Conservation (phyloP, 306 rosid genomes). For the Morella rubra region DNA sequence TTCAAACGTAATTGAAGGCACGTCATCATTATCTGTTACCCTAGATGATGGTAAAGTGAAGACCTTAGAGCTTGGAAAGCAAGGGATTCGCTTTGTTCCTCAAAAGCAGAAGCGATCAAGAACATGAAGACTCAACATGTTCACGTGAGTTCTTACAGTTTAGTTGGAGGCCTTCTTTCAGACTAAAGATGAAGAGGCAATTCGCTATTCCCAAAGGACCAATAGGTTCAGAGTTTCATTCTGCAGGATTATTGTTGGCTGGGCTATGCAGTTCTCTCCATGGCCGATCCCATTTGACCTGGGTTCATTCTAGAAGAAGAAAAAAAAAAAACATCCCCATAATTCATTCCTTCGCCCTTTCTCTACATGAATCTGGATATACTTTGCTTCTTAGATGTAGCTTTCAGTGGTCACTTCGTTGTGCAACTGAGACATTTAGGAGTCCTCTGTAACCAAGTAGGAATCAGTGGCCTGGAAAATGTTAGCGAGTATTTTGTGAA, state of each 20-base stretch:
- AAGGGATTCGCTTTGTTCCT: slow-evolving; percentile 82
- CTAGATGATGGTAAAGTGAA: slow-evolving; percentile 70
- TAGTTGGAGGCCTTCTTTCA: slow-evolving; percentile 23
- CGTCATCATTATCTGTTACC: slow-evolving; percentile 64
- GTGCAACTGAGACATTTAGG: slow-evolving; percentile 8
- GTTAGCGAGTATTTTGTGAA: slow-evolving; percentile 12
- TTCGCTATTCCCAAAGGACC: background rate
- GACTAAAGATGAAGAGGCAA: slow-evolving; percentile 31
- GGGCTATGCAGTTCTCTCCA: background rate
- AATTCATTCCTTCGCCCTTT: background rate
- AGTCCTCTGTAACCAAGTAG: slow-evolving; percentile 15
- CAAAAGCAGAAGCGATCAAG: slow-evolving; percentile 76
- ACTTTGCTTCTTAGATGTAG: background rate
- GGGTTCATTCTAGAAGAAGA: background rate
- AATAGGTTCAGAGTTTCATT: background rate
- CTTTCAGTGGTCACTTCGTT: background rate
- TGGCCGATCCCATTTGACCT: slow-evolving; percentile 7
- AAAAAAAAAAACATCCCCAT: background rate
- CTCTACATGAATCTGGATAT: slow-evolving; percentile 4
- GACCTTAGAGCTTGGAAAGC: slow-evolving; percentile 71
- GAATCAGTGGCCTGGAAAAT: slow-evolving; percentile 7
- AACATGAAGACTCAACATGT: slow-evolving; percentile 42
- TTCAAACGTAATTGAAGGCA: slow-evolving; percentile 60
- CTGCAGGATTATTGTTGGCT: background rate
- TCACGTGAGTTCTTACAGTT: slow-evolving; percentile 13